Base-by-base conservation (phyloP, 2,329 filamentous ascomycete genomes). In the Colletotrichum plurivorum region DNA sequence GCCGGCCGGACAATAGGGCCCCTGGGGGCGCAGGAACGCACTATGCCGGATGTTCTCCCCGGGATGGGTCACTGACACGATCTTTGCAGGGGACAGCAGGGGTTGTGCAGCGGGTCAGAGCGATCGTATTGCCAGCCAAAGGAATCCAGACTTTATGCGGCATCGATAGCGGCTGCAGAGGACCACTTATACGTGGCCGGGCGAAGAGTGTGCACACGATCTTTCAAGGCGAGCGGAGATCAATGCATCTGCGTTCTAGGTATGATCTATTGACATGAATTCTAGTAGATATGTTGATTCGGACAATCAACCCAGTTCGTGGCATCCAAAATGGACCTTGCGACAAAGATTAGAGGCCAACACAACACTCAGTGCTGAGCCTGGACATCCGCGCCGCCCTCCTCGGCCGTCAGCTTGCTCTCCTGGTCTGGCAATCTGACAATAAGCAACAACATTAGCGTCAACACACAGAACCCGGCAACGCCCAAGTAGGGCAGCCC, bases 401-500 rank as follows among this genome's bases (percentile, higher is more conserved):
- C 62, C 36, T 69, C 62, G 8, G 43, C 62, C 41, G 57, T 48
- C 22, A 36, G 58, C 51, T 57, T 63, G 16, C 53, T 31, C 18
- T 70, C 46, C 3, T 43, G 9, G 4, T 57, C 46, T 25, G 69
- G 69, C 18, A 71, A 55, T 12, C 69, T 63, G 4, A 71, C 68
- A 16, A 61, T 20, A 13, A 69, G 56, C 52, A 69, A 46, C 43
- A 71, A 13, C 0, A 36, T 55, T 39, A 71, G 25, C 2, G 45
- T 43, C 16, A 45, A 9, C 43, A 65, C 16, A 18, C 68, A 69
- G 12, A 69, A 52, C 5, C 25, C 43, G 43, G 75, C 76, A 15
- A 79, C 72, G 1, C 75, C 77, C 39, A 79, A 62, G 56, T 79
- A 78, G 15, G 77, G 77, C 45, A 79, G 48, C 2, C 77, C 77